Percentiles rank a stretch among this genome's conserved stretches.
Evolutionary conservation across 208 protist species (phyloP).

Genomic region (Trypanosoma mega): DNA sequence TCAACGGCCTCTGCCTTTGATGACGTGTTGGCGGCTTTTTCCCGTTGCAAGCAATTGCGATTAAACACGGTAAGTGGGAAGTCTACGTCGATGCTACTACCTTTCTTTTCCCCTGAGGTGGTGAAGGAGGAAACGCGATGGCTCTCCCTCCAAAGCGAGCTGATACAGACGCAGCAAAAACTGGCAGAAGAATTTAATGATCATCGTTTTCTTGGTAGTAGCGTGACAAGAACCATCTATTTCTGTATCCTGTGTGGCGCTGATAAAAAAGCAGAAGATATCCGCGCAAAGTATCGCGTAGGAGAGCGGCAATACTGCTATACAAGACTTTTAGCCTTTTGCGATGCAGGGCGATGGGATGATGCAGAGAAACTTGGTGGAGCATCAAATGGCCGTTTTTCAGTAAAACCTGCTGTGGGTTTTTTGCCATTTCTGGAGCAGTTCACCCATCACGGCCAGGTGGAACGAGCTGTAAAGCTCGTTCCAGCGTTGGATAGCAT

Average conservation of each 20-base stretch:
- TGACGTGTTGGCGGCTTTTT: no score
- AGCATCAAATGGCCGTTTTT: constrained; percentile 10
- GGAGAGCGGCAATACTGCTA: constrained; percentile 29
- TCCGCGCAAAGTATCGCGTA: constrained; percentile 29
- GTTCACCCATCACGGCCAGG: constrained; percentile 26
- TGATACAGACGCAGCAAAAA: constrained; percentile 21
- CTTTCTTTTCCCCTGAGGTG: background rate
- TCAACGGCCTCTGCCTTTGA: no score
- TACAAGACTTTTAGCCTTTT: constrained; percentile 38
- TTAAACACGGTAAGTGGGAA: background rate
- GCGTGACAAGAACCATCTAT: constrained; percentile 10
- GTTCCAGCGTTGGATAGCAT: constrained; percentile 37
- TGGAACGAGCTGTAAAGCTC: constrained; percentile 37
- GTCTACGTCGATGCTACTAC: background rate
- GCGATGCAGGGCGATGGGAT: constrained; percentile 28
- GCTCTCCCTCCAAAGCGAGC: constrained; percentile 19
- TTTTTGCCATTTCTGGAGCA: constrained; percentile 37
- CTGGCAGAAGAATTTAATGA: constrained; percentile 28
- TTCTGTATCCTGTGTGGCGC: constrained; percentile 25
- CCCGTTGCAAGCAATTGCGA: no score
- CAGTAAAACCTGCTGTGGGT: constrained; percentile 20
- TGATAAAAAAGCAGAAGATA: constrained; percentile 16
- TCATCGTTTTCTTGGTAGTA: constrained; percentile 25
- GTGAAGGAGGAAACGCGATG: constrained; percentile 11
- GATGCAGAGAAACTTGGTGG: constrained; percentile 33